Evolutionary conservation across 495 filamentous ascomycete genomes (phyloP).

Genomic region (Glutinoglossum americanum): DNA sequence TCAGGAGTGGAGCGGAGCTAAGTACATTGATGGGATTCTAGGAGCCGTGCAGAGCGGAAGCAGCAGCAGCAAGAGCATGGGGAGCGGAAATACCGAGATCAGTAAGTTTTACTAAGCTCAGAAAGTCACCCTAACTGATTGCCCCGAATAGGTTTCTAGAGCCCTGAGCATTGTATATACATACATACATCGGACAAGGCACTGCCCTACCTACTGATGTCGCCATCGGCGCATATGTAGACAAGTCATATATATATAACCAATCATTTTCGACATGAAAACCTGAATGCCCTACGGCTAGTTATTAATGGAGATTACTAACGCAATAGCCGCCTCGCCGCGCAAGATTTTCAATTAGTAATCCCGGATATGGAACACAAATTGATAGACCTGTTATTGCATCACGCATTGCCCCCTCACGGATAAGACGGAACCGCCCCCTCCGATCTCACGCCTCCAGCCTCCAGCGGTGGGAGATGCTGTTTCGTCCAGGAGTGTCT

Average conservation of each 20-base stretch:
- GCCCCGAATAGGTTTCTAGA: not conserved
- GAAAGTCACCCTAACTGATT: not conserved
- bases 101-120: not conserved
- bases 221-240: not conserved
- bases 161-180: not conserved
- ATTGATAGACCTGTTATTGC: no score
- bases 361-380: no score
- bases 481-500: no score
- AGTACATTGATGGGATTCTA: conserved; percentile 81
- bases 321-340: no score
- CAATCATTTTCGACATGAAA: not conserved
- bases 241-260: not conserved
- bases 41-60: conserved; percentile 85
- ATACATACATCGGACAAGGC: not conserved
- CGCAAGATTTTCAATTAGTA: no score
- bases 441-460: no score
- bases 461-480: no score
- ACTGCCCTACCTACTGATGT: not conserved
- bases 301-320: no score
- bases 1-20: conserved; percentile 93
- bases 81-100: conserved; percentile 54
- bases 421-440: no score
- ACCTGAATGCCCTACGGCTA: no score
- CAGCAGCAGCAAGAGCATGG: conserved; percentile 62
- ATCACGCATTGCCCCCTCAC: no score